These are phyloP conservation scores for Suillus placidus DNA, from an alignment of 768 basidiomycete species.

Conservation along the genomic window DNA sequence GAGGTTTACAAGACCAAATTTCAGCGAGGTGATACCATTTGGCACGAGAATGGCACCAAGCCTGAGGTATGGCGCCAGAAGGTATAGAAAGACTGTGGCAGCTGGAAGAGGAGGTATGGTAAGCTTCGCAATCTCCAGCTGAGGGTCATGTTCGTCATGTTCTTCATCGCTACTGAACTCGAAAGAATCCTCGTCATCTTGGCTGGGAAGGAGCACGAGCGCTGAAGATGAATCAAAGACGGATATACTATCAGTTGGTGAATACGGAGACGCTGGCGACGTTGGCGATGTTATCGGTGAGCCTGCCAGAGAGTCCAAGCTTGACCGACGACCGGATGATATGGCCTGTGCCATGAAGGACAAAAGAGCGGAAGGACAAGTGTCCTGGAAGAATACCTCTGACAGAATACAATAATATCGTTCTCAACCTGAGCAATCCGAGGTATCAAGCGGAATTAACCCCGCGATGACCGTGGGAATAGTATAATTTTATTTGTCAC, in stretches of 20 bases:
- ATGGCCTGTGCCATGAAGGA: constrained; percentile 15
- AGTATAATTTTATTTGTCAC: neutral
- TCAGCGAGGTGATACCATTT: constrained; percentile 50
- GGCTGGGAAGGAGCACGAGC: constrained; percentile 64
- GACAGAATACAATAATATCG: constrained; percentile 1
- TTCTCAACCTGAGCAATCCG: neutral
- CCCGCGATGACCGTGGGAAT: neutral
- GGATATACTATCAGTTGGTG: constrained; percentile 20
- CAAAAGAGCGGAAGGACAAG: constrained; percentile 11
- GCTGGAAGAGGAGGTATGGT: constrained; percentile 55
- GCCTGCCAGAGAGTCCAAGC: constrained; percentile 14
- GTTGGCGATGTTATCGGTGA: constrained; percentile 1
- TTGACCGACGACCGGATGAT: constrained; percentile 15
- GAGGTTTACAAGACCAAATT: constrained; percentile 51
- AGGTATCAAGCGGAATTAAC: neutral
- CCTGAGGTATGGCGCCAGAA: constrained; percentile 68
- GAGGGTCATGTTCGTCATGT: constrained; percentile 24
- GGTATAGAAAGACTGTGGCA: constrained; percentile 64
- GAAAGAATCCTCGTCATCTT: constrained; percentile 42
- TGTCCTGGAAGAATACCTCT: constrained; percentile 3
- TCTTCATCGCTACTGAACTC: constrained; percentile 48
- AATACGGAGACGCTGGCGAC: constrained; percentile 11
- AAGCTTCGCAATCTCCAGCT: constrained; percentile 13
- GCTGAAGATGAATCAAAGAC: constrained; percentile 49
- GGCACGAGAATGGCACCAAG: constrained; percentile 68